These are phyloP conservation scores for Colletotrichum sublineola DNA, from an alignment of 2,329 filamentous ascomycete genomes.

Conservation along the genomic window DNA sequence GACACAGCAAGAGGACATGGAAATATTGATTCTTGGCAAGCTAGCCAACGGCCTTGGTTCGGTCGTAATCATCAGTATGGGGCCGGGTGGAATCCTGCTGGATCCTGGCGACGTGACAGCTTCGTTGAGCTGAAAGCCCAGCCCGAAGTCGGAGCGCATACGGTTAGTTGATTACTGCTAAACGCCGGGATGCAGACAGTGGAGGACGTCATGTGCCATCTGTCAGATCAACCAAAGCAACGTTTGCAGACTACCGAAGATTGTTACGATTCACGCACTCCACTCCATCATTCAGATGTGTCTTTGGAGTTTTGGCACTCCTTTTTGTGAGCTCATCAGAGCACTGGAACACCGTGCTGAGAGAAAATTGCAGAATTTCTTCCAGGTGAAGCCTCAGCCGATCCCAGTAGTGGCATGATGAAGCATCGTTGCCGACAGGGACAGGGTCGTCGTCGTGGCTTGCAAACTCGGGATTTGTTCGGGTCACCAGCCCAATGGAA, in stretches of 20 bases:
- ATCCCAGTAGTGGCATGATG: not conserved
- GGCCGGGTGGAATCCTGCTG: not conserved
- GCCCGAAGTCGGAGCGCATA: not conserved
- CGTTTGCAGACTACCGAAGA: rapidly evolving
- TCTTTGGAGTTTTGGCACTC: not conserved
- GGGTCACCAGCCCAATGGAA: constrained; percentile 25
- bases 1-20: not conserved
- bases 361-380: not conserved
- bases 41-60: constrained; percentile 32
- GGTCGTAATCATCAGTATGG: constrained; percentile 5
- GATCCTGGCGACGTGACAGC: not conserved
- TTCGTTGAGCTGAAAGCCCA: not conserved
- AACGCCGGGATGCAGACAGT: not conserved
- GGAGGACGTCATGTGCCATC: too few relatives aligned
- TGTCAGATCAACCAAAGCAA: not conserved
- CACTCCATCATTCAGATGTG: too few relatives aligned
- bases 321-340: too few relatives aligned
- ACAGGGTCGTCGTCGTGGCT: not conserved
- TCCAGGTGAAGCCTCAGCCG: not conserved
- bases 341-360: too few relatives aligned
- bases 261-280: not conserved
- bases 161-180: too few relatives aligned
- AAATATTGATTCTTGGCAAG: constrained; percentile 23
- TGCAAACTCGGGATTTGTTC: constrained; percentile 15
- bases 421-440: not conserved